Evolutionary conservation across 2,329 filamentous ascomycete genomes (phyloP), one percentile per base, ranked within the genome.

Genomic region (Tolypocladium tundrense): DNA sequence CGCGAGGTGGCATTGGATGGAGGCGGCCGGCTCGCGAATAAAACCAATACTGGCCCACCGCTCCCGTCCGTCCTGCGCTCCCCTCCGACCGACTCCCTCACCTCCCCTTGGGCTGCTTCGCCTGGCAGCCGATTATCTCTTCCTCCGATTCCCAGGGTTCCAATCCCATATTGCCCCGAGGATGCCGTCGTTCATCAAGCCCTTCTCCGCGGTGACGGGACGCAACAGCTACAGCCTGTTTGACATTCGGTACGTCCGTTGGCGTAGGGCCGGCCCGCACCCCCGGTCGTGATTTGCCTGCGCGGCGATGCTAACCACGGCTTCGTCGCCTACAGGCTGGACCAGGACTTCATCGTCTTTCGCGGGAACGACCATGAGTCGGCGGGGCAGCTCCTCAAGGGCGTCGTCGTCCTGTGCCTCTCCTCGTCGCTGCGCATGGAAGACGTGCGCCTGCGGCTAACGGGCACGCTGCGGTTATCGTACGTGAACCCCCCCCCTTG

Each of bases 261-360:
- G 27, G 10, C 19, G 14, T 19, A 21, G 35, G 48, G 3, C 19
- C 11, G 19, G 48, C 48, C 19, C 27, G 45, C 45, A 16, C 2
- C 16, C 27, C 45, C 13, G 24, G 6, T 31, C 48, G 31, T 35
- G 45, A 33, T 37, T 52, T 35, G 19, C 19, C 4, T 4, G 31
- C 4, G 21, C 24, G 35, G 53, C 21, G 27, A 56, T 13, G 48
- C 35, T 42, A 39, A 58, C 56, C 27, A 42, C 19, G 24, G 21
- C 31, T 10, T 51, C 39, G 16, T 7, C 3, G 35, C 10, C 37
- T 64, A 33, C 66, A 91, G 89, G 56, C 81, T 92, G 60, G 88
- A 92, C 56, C 87, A 88, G 67, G 86, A 90, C 66, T 88, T 92
- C 58, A 83, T 93, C 59, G 86, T 93, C 37, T 87, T 94, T 62